Percentiles rank a stretch among this genome's conserved stretches.
phyloP scores from a whole-genome alignment of 225 moss, liverwort and hornwort genomes.

The Sphagnum tenellum region DNA sequence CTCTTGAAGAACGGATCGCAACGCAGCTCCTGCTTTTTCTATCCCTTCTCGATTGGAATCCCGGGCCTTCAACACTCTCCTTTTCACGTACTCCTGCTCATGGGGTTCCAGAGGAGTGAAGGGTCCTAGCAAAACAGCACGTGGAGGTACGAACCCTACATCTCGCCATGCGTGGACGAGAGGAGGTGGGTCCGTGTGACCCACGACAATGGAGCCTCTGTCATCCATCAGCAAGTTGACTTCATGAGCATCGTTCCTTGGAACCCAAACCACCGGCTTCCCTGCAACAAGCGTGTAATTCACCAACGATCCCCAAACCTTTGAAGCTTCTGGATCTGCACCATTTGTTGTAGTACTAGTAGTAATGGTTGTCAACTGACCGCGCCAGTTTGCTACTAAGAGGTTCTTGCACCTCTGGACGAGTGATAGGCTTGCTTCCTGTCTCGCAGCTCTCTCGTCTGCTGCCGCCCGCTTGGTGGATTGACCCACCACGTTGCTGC shows the following conservation, averaged over 20 bases:
- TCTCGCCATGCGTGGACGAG: constrained; percentile 56
- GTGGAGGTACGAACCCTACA: constrained; percentile 56
- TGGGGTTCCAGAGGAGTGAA: constrained; percentile 43
- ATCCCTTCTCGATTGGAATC: constrained; percentile 47
- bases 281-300: constrained; percentile 52
- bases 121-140: constrained; percentile 51
- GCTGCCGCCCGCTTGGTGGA: no score
- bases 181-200: constrained; percentile 81
- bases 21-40: constrained; percentile 53
- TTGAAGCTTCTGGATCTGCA: constrained; percentile 33
- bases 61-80: constrained; percentile 44
- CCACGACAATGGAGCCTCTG: constrained; percentile 71
- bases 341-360: constrained; percentile 6
- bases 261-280: constrained; percentile 60
- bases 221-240: constrained; percentile 76
- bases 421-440: constrained; percentile 66
- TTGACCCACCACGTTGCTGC: no score
- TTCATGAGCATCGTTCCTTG: constrained; percentile 51
- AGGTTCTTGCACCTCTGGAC: constrained; percentile 81
- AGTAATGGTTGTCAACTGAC: constrained; percentile 62
- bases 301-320: constrained; percentile 58
- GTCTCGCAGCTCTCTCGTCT: no score
- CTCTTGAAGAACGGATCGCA: constrained; percentile 47
- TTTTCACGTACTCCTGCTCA: constrained; percentile 57
- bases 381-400: constrained; percentile 73